Base-by-base conservation (phyloP, 23 red algal genomes). In the Chondrus crispus region DNA sequence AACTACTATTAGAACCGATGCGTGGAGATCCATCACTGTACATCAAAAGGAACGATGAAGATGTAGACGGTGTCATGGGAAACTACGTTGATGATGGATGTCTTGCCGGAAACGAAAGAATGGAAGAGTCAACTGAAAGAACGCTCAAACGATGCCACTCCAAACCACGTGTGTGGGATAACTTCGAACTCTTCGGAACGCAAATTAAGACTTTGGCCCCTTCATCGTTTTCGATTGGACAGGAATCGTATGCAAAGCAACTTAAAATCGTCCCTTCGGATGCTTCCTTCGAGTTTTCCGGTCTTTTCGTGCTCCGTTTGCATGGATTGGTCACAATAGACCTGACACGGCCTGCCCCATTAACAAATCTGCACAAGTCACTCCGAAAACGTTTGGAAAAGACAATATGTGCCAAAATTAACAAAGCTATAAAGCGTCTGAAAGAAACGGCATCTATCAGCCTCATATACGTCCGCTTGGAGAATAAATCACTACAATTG, bases 321-420 rank as follows among this genome's bases (percentile, higher is more conserved):
- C 43, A 22, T 90, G 86, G 86, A 43, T 60, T 16, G 40, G 50
- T 36, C 86, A 90, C 39, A 64, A 40, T 60, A 75, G 88, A 16
- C 88, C 88, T 9, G 75, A 92, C 76, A 37, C 83, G 8, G 26
- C 46, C 16, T 81, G 74, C 29, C 2, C 46, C 45, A 52, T 82
- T 29, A 72, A 45, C 38, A 18, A 60, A n/a, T 19, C 38, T 10
- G 74, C 73, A 19, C 73, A 87, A 53, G 58, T 88, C n/a, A 94
- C 92, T 3, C 40, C 53, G 16, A 20, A 16, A 68, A 32, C 29
- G 11, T 86, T n/a, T n/a, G n/a, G n/a, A n/a, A n/a, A n/a, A n/a
- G n/a, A n/a, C n/a, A n/a, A n/a, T n/a, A n/a, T n/a, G n/a, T n/a
- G n/a, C n/a, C n/a, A n/a, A n/a, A n/a, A n/a, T n/a, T n/a, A n/a